phyloP scores from a whole-genome alignment of 768 basidiomycete species.

The Amanita pseudoporphyria region DNA sequence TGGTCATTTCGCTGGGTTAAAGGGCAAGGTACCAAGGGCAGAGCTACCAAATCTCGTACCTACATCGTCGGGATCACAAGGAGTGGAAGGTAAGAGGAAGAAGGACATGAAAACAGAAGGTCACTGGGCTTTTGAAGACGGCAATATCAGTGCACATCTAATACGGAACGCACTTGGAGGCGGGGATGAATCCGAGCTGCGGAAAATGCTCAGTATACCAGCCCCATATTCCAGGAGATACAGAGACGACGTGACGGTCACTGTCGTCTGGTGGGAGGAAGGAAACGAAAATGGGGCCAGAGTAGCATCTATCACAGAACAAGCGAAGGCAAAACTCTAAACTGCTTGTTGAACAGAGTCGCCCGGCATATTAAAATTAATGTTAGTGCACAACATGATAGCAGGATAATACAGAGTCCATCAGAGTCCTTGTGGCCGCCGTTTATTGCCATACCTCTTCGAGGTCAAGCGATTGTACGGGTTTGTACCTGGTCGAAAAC shows the following conservation, averaged over 20 bases:
- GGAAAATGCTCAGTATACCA: conserved; percentile 71
- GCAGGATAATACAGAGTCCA: conserved; percentile 2
- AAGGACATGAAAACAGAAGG: conserved; percentile 28
- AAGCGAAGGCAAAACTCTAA: conserved; percentile 46
- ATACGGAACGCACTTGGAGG: conserved; percentile 94
- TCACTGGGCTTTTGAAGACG: conserved; percentile 73
- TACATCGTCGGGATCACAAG: conserved; percentile 40
- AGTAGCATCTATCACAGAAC: conserved; percentile 25
- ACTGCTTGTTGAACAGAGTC: neutral
- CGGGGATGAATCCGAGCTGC: conserved; percentile 48
- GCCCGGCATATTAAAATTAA: conserved; percentile 6
- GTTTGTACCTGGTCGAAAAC: neutral
- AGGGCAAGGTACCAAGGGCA: conserved; percentile 53
- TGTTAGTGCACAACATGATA: conserved; percentile 7
- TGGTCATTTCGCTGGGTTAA: conserved; percentile 66
- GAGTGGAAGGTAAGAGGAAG: conserved; percentile 58
- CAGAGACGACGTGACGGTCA: conserved; percentile 81
- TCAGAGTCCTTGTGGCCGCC: conserved; percentile 4
- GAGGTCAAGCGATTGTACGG: conserved; percentile 11
- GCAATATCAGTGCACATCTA: conserved; percentile 71
- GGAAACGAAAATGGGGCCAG: conserved; percentile 36
- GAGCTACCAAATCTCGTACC: conserved; percentile 45
- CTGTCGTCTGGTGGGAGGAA: conserved; percentile 79
- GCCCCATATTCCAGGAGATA: conserved; percentile 66
- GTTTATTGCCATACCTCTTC: conserved; percentile 6